Evolutionary conservation across 495 filamentous ascomycete species (phyloP).

Genomic region (Jackrogersella multiformis): DNA sequence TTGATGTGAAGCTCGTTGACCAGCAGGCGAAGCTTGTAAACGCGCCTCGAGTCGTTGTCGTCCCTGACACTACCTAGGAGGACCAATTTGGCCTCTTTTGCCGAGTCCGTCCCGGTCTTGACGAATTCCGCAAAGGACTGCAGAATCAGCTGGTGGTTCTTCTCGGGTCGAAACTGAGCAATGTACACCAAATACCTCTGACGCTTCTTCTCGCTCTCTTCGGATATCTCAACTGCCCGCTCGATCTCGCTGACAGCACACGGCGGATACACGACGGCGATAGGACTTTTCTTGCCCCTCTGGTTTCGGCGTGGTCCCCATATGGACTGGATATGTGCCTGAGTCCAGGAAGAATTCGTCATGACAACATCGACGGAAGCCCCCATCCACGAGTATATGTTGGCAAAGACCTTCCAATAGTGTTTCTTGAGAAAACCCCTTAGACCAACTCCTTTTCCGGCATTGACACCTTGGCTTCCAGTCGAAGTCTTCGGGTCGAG

Average conservation of each 20-base stretch:
- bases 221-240: slow-evolving; percentile 71
- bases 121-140: slow-evolving; percentile 81
- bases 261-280: slow-evolving; percentile 86
- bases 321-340: slow-evolving; percentile 78
- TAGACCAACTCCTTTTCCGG: slow-evolving; percentile 75
- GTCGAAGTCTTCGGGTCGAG: slow-evolving; percentile 68
- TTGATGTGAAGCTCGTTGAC: slow-evolving; percentile 88
- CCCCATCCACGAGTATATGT: slow-evolving; percentile 81
- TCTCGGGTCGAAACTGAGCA: slow-evolving; percentile 96
- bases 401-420: slow-evolving; percentile 90
- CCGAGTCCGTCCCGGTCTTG: slow-evolving; percentile 52
- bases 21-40: slow-evolving; percentile 88
- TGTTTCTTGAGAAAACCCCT: slow-evolving; percentile 72
- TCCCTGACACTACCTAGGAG: slow-evolving; percentile 90
- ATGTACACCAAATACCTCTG: slow-evolving; percentile 84
- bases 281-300: slow-evolving; percentile 53
- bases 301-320: slow-evolving; percentile 71
- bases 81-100: slow-evolving; percentile 71
- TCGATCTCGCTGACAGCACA: slow-evolving; percentile 86
- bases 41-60: slow-evolving; percentile 80
- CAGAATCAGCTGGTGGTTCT: slow-evolving; percentile 88
- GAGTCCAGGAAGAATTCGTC: slow-evolving; percentile 96
- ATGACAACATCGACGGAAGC: slow-evolving; percentile 88
- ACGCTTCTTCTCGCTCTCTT: slow-evolving; percentile 70
- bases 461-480: slow-evolving; percentile 80